phyloP scores from a whole-genome alignment of 1,284 basidiomycete genomes.

The Naganishia liquefaciens region DNA sequence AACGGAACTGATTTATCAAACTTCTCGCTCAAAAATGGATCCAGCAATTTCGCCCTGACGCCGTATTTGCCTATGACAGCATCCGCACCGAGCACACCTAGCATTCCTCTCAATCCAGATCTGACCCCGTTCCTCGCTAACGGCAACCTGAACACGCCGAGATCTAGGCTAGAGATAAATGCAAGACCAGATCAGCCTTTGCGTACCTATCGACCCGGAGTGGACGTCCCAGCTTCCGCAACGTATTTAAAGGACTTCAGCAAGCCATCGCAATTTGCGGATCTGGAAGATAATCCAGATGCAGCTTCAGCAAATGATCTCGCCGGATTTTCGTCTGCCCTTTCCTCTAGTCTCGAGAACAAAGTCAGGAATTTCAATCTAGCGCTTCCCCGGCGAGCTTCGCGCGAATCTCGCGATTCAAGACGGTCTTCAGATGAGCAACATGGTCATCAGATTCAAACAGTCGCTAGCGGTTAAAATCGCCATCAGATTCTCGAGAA shows the following conservation, averaged over 20 bases:
- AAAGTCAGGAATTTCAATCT: conserved; percentile 20
- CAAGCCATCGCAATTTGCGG: conserved; percentile 22
- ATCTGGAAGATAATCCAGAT: conserved; percentile 10
- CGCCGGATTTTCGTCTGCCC: conserved; percentile 8
- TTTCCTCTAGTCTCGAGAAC: conserved; percentile 15
- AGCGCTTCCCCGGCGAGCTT: conserved; percentile 6
- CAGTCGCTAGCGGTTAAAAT: neutral
- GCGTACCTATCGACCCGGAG: neutral
- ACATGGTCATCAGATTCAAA: neutral
- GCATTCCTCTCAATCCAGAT: neutral
- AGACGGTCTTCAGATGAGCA: conserved; percentile 1
- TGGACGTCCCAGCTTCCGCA: neutral
- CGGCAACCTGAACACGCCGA: neutral
- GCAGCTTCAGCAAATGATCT: conserved; percentile 1
- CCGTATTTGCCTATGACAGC: neutral
- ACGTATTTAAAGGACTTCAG: neutral
- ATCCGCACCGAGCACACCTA: conserved; percentile 2
- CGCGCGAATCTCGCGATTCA: neutral
- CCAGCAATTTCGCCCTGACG: neutral
- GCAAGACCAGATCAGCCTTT: neutral
- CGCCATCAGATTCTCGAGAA: too few species aligned
- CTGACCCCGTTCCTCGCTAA: conserved; percentile 8
- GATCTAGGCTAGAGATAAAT: conserved; percentile 1
- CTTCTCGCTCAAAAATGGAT: conserved; percentile 29
- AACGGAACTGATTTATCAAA: conserved; percentile 12